Conservation (phyloP, 1,284 basidiomycete species). For the Somion occarium region DNA sequence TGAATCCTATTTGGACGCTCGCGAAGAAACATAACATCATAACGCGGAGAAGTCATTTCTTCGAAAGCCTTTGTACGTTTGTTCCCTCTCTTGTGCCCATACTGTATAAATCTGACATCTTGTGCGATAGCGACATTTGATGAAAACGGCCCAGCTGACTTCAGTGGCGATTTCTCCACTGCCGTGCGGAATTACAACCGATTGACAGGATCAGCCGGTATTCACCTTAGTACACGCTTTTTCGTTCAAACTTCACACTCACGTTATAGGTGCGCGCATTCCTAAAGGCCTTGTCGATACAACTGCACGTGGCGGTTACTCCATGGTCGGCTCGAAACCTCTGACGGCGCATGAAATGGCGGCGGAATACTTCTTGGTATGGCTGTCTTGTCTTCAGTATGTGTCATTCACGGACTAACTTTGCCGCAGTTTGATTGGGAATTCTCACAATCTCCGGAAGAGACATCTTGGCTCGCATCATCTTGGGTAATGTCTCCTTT, state of each 20-base stretch:
- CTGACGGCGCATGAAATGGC: constrained; percentile 39
- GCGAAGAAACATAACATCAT: constrained; percentile 49
- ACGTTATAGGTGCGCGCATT: constrained; percentile 35
- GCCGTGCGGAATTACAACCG: constrained; percentile 37
- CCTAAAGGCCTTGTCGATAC: constrained; percentile 38
- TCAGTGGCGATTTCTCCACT: constrained; percentile 35
- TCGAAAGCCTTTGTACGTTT: constrained; percentile 39
- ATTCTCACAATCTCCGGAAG: constrained; percentile 52
- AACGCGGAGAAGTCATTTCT: constrained; percentile 29
- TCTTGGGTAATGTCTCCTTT: constrained; percentile 41
- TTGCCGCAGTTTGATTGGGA: constrained; percentile 42
- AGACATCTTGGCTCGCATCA: constrained; percentile 58
- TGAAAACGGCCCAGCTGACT: constrained; percentile 42
- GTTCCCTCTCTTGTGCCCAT: neutral
- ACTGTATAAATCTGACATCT: no score
- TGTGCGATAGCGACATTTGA: constrained; percentile 54
- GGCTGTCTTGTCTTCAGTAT: neutral
- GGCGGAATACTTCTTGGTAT: constrained; percentile 42
- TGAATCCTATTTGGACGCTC: constrained; percentile 55
- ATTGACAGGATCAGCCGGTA: constrained; percentile 32
- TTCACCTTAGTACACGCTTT: neutral
- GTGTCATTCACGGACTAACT: neutral
- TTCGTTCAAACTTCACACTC: neutral
- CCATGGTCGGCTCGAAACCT: constrained; percentile 38
- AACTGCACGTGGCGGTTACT: constrained; percentile 45